Base-by-base conservation (phyloP, 306 rosid species). In the Glycyrrhiza uralensis region DNA sequence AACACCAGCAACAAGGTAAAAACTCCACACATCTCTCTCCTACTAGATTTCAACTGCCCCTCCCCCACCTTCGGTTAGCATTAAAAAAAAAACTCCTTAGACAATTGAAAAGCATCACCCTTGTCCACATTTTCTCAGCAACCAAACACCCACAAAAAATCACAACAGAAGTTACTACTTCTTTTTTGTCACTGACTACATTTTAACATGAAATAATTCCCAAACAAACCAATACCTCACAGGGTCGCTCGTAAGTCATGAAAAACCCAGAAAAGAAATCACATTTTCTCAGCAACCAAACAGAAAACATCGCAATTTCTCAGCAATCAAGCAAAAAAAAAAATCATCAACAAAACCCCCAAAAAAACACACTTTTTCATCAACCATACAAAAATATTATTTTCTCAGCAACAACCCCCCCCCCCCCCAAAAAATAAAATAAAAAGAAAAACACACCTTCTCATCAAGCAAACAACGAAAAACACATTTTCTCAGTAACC, bases 41-140 rank as follows among this genome's bases (percentile, higher is more conserved):
- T 12, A 68, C 44, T 20, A 35, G 33, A 46, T 45, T 45, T 68
- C 55, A 8, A 4, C 8, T 45, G 5, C 19, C 41, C 23, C 66
- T 69, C 66, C 76, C 50, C 76, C 50, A 59, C 60, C 14, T 15
- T 20, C 11, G 11, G 5, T 22, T 33, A 30, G 14, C 26, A 69
- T 32, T 1, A 20, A 12, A 14, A 20, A 12, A 14, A 22, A 29
- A 47, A 50, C 11, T 38, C 49, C 20, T 23, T 55, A 1, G 14
- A 46, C 38, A 33, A 36, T 38, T 11, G 1, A 26, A 12, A 66
- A 55, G 47, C 7, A 58, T 13, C 56, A 35, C 30, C 33, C 18
- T 6, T 60, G 7, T 20, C 65, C 39, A 76, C 22, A 66, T 66
- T 57, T 45, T 57, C 69, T 46, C 59, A 33, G 26, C 26, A 46